phyloP scores from a whole-genome alignment of 2,329 filamentous ascomycete species.

The Pestalotiopsis sp. region DNA sequence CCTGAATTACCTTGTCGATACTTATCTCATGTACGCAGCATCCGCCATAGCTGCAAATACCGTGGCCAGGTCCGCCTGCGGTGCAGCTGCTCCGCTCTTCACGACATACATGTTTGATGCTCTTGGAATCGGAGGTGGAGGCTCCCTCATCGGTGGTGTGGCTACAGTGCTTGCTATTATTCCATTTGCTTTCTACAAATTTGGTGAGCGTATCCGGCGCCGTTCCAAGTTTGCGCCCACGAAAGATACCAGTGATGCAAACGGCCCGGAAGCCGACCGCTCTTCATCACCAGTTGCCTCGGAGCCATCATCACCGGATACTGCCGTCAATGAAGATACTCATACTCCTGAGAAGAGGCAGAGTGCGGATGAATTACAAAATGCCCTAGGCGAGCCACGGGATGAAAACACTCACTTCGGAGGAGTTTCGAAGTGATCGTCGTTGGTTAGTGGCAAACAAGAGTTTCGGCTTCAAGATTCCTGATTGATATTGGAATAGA shows the following conservation, averaged over 20 bases:
- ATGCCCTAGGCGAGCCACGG: conserved; percentile 17
- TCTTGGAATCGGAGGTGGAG: conserved; percentile 64
- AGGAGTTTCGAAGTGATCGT: neutral
- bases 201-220: conserved; percentile 44
- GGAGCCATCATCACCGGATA: conserved; percentile 19
- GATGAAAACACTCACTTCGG: conserved; percentile 20
- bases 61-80: conserved; percentile 58
- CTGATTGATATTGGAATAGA: too few relatives aligned
- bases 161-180: conserved; percentile 51
- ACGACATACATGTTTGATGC: conserved; percentile 63
- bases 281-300: conserved; percentile 2
- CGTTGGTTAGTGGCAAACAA: too few relatives aligned
- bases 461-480: too few relatives aligned
- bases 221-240: conserved; percentile 42
- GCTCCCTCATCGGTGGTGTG: conserved; percentile 49
- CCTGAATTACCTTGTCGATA: conserved; percentile 57
- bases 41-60: conserved; percentile 68
- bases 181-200: conserved; percentile 61
- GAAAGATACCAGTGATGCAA: conserved; percentile 18
- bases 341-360: conserved; percentile 14
- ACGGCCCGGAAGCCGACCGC: conserved; percentile 15
- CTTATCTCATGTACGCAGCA: conserved; percentile 61
- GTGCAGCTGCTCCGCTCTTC: conserved; percentile 62
- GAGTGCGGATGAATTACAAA: conserved; percentile 18
- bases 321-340: conserved; percentile 8